phyloP scores from a whole-genome alignment of 2,329 filamentous ascomycete species.

The Coleophoma eucalyptorum region DNA sequence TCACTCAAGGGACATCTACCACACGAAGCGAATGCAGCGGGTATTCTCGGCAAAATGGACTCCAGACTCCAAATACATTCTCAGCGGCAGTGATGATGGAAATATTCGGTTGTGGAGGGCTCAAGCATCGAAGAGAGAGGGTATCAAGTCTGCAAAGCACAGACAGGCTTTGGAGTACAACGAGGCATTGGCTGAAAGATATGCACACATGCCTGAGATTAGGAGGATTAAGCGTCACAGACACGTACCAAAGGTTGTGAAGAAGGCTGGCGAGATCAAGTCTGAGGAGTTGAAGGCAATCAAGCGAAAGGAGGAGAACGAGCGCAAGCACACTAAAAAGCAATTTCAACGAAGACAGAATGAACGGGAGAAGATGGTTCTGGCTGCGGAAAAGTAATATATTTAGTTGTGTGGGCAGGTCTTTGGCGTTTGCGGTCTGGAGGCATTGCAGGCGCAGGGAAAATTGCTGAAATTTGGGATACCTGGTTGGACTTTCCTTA shows the following conservation, averaged over 20 bases:
- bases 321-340: slow-evolving; percentile 86
- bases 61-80: slow-evolving; percentile 82
- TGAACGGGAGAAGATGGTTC: slow-evolving; percentile 90
- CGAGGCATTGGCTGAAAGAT: slow-evolving; percentile 75
- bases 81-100: slow-evolving; percentile 91
- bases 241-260: slow-evolving; percentile 86
- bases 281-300: slow-evolving; percentile 79
- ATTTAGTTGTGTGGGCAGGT: slow-evolving; percentile 1
- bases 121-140: slow-evolving; percentile 77
- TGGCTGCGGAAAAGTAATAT: slow-evolving; percentile 44
- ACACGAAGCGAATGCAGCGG: slow-evolving; percentile 96
- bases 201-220: slow-evolving; percentile 95
- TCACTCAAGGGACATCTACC: slow-evolving; percentile 89
- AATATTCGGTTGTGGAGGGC: slow-evolving; percentile 89
- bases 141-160: slow-evolving; percentile 81
- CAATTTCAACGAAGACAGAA: slow-evolving; percentile 68
- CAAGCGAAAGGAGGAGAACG: slow-evolving; percentile 91
- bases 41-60: slow-evolving; percentile 85
- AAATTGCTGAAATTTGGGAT: neutral
- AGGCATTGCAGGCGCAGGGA: slow-evolving; percentile 11
- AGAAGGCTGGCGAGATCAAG: slow-evolving; percentile 97
- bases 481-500: neutral
- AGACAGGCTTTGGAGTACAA: slow-evolving; percentile 91
- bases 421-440: slow-evolving; percentile 1
- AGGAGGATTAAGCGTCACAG: slow-evolving; percentile 85